These are phyloP conservation scores for Blastosporella zonata DNA, from an alignment of 1,284 basidiomycete genomes.

Conservation along the genomic window DNA sequence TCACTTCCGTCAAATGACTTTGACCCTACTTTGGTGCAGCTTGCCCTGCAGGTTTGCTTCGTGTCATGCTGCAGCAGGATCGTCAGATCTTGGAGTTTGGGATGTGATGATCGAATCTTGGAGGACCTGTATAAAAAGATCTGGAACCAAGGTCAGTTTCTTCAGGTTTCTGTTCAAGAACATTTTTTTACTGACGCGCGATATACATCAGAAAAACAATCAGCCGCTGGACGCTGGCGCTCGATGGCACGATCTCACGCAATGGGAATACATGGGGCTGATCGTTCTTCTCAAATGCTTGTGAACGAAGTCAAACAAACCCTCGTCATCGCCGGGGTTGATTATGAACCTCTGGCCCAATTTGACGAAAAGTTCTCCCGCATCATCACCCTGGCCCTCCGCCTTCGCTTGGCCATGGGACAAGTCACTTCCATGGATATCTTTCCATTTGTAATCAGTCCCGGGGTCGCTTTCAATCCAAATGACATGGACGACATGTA, in stretches of 20 bases:
- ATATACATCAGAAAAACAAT: slow-evolving; percentile 17
- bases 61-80: slow-evolving; percentile 18
- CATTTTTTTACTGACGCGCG: background rate
- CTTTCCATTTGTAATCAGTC: slow-evolving; percentile 7
- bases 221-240: slow-evolving; percentile 23
- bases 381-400: slow-evolving; percentile 18
- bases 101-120: slow-evolving; percentile 14
- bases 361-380: slow-evolving; percentile 12
- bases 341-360: background rate
- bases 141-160: slow-evolving; percentile 13
- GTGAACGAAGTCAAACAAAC: slow-evolving; percentile 1
- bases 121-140: slow-evolving; percentile 17
- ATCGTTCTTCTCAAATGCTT: background rate
- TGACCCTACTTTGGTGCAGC: slow-evolving; percentile 22
- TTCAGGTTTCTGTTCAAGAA: background rate
- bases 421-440: slow-evolving; percentile 28
- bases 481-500: slow-evolving; percentile 27
- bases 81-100: slow-evolving; percentile 21
- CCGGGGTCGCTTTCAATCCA: slow-evolving; percentile 17
- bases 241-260: slow-evolving; percentile 20
- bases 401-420: slow-evolving; percentile 23
- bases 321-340: slow-evolving; percentile 13
- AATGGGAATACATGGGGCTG: background rate
- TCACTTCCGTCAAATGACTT: background rate
- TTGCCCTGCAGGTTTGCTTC: slow-evolving; percentile 23